These are phyloP conservation scores for Histomonas meleagridis DNA, from an alignment of 208 protist species.

Conservation along the genomic window DNA sequence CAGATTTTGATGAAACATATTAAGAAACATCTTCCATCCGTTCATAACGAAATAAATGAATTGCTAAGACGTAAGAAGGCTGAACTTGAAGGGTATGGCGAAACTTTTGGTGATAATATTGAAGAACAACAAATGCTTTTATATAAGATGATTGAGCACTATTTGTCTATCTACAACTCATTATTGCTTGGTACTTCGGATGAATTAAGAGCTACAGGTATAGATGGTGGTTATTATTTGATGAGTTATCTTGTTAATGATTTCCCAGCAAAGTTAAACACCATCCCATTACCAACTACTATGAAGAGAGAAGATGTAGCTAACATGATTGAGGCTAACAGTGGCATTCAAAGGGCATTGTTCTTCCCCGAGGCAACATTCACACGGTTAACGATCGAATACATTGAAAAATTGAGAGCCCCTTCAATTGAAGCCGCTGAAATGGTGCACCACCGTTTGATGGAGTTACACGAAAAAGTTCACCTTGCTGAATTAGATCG, in stretches of 20 bases:
- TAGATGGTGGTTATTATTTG: conserved; percentile 12
- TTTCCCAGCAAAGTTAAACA: neutral
- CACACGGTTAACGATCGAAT: neutral
- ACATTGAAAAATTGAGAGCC: neutral
- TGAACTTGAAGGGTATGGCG: conserved; percentile 39
- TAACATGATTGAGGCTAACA: conserved; percentile 6
- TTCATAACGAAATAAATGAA: conserved; percentile 55
- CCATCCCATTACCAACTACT: neutral
- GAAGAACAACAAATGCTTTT: neutral
- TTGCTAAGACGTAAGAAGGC: conserved; percentile 35
- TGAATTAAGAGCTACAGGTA: neutral
- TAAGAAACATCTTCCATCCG: conserved; percentile 70
- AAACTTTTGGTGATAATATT: neutral
- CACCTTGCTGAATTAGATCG: neutral
- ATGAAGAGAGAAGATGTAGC: neutral
- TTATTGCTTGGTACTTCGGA: neutral
- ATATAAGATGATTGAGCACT: neutral
- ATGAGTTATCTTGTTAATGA: conserved; percentile 5
- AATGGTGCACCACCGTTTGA: conserved; percentile 23
- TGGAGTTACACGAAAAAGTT: conserved; percentile 6
- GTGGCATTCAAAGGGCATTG: neutral
- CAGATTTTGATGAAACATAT: conserved; percentile 83
- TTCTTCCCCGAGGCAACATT: conserved; percentile 36
- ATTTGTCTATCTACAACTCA: neutral
- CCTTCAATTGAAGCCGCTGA: neutral